Evolutionary conservation across 202 grass and related monocot genomes (phyloP).

Genomic region (Bolboschoenoplectus hybrid): DNA sequence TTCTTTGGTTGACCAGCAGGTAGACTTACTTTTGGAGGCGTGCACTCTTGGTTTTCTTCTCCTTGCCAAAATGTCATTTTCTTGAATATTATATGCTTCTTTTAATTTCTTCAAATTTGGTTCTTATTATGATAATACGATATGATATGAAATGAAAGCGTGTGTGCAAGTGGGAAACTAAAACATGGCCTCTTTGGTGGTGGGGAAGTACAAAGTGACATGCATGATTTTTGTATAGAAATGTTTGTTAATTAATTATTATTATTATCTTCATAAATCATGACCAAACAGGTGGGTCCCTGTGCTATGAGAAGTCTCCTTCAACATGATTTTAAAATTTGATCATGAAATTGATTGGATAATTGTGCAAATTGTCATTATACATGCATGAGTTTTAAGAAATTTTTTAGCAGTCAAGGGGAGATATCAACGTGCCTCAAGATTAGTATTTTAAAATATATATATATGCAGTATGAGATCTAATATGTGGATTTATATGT

Average conservation of each 20-base stretch:
- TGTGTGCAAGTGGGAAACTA: conserved; percentile 35
- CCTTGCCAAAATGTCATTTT: conserved; percentile 28
- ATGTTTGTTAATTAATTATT: not conserved
- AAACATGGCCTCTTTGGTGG: conserved; percentile 23
- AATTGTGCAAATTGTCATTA: not conserved
- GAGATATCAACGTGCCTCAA: not conserved
- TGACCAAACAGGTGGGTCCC: not conserved
- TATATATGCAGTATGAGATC: too few relatives aligned
- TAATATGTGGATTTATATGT: too few relatives aligned
- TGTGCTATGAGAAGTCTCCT: not conserved
- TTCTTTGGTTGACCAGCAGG: conserved; percentile 9
- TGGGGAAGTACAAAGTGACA: conserved; percentile 19
- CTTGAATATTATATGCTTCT: conserved; percentile 2
- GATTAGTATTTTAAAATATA: not conserved
- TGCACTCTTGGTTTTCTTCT: conserved; percentile 20
- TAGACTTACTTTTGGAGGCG: conserved; percentile 22
- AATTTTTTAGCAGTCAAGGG: not conserved
- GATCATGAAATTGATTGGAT: not conserved
- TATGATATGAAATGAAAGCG: not conserved
- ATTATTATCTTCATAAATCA: not conserved
- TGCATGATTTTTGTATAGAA: not conserved
- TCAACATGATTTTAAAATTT: not conserved
- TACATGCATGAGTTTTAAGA: not conserved
- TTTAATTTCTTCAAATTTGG: not conserved
- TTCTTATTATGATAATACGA: not conserved